Conservation (phyloP, 73 alveolate species). For the Loxodes magnus region DNA sequence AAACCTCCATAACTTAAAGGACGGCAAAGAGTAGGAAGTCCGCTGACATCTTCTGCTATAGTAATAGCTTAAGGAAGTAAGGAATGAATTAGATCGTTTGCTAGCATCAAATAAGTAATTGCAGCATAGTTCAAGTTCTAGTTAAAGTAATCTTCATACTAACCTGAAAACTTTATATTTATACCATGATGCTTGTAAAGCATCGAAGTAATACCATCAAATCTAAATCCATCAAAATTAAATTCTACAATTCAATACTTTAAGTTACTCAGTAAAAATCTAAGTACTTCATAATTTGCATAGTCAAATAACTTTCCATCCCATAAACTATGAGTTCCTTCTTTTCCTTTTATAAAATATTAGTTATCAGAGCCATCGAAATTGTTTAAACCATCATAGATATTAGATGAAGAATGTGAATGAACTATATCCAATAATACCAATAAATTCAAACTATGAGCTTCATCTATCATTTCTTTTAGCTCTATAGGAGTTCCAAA, state of each 20-base stretch:
- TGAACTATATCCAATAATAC: constrained; percentile 95
- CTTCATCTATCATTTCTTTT: constrained; percentile 64
- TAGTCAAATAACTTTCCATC: constrained; percentile 93
- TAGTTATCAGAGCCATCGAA: constrained; percentile 98
- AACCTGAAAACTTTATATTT: constrained; percentile 59
- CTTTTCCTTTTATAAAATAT: constrained; percentile 91
- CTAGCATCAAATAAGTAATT: constrained; percentile 79
- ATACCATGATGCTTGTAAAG: constrained; percentile 96
- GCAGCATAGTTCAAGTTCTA: constrained; percentile 83
- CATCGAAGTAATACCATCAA: constrained; percentile 98
- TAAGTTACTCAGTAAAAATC: constrained; percentile 92
- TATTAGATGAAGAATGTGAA: constrained; percentile 92
- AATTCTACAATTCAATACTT: constrained; percentile 87
- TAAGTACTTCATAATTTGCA: constrained; percentile 73
- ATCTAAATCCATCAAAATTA: constrained; percentile 96
- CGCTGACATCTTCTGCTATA: constrained; percentile 95
- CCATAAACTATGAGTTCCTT: constrained; percentile 93
- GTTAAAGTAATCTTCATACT: constrained; percentile 86
- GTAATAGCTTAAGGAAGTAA: constrained; percentile 85
- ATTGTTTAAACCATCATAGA: constrained; percentile 87
- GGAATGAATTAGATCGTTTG: constrained; percentile 86
- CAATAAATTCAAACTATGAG: constrained; percentile 77
- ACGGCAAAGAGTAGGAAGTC: constrained; percentile 94
- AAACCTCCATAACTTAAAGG: constrained; percentile 96
- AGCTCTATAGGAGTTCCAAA: constrained; percentile 98